Conservation (phyloP, 2,329 filamentous ascomycete genomes). For the Lecanoromycetidae sp. region DNA sequence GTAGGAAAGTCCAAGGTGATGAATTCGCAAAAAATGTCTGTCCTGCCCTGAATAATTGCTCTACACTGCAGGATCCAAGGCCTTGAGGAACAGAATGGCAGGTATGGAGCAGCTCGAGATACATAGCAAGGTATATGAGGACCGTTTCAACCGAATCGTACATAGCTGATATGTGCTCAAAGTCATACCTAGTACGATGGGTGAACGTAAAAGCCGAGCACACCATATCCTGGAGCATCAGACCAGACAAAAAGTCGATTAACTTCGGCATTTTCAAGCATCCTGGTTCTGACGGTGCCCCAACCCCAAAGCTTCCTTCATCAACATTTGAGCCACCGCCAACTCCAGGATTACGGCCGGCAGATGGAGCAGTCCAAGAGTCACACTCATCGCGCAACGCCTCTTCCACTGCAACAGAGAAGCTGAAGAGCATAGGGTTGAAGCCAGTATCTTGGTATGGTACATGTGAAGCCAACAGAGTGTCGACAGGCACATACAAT, state of each 20-base stretch:
- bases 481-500: constrained; percentile 79
- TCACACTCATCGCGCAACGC: constrained; percentile 48
- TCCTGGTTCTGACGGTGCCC: constrained; percentile 55
- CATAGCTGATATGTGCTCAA: constrained; percentile 19
- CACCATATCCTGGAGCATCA: constrained; percentile 94
- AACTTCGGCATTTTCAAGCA: constrained; percentile 98
- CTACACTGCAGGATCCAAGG: no score
- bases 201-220: constrained; percentile 80
- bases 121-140: constrained; percentile 74
- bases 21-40: no score
- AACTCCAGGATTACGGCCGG: constrained; percentile 25
- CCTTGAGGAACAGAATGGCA: constrained; percentile 8
- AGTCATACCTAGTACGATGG: constrained; percentile 99
- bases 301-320: constrained; percentile 32
- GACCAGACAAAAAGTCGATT: constrained; percentile 96
- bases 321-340: constrained; percentile 31
- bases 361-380: constrained; percentile 27
- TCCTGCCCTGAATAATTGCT: no score
- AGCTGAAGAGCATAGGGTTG: constrained; percentile 49
- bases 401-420: constrained; percentile 58
- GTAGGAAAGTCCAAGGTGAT: no score
- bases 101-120: constrained; percentile 95
- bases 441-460: constrained; percentile 66
- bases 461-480: constrained; percentile 92
- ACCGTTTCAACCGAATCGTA: background rate